phyloP scores from a whole-genome alignment of 352 stramenopile genomes.

The Pythium guiyangense region DNA sequence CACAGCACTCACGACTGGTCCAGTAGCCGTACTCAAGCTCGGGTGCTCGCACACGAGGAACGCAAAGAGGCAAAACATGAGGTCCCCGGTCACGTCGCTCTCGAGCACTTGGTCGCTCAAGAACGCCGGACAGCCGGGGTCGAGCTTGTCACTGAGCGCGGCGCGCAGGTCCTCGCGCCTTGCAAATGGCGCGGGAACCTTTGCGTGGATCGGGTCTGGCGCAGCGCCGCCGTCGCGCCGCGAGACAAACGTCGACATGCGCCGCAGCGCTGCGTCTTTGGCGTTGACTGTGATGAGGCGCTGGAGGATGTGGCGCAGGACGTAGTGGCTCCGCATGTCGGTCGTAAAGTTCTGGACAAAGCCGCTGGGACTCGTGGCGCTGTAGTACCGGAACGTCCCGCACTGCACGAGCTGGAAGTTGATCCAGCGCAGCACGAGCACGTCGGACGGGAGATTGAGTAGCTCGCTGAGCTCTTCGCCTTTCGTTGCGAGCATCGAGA shows the following conservation, averaged over 20 bases:
- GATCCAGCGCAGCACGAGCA: slow-evolving; percentile 68
- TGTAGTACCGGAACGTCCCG: slow-evolving; percentile 24
- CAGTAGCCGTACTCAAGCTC: slow-evolving; percentile 16
- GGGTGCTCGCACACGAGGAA: slow-evolving; percentile 61
- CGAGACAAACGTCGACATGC: slow-evolving; percentile 15
- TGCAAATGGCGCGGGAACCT: slow-evolving; percentile 19
- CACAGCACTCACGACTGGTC: background rate
- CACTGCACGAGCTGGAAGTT: slow-evolving; percentile 57
- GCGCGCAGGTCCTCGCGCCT: slow-evolving; percentile 34
- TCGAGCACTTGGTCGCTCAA: slow-evolving; percentile 31
- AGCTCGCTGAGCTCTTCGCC: slow-evolving; percentile 54
- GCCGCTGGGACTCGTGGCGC: slow-evolving; percentile 4
- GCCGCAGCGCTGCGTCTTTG: slow-evolving; percentile 1
- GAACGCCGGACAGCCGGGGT: slow-evolving; percentile 37
- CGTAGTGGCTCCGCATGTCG: slow-evolving; percentile 58
- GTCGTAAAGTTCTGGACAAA: slow-evolving; percentile 72
- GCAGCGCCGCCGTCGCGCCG: background rate
- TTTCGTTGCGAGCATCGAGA: slow-evolving; percentile 31
- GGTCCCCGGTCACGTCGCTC: slow-evolving; percentile 33
- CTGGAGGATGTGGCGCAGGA: slow-evolving; percentile 47
- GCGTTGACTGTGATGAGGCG: slow-evolving; percentile 21
- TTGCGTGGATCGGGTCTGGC: background rate
- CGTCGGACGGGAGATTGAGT: slow-evolving; percentile 39
- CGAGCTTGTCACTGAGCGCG: slow-evolving; percentile 31
- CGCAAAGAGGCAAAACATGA: slow-evolving; percentile 54